Evolutionary conservation across 768 basidiomycete genomes (phyloP), one percentile per base, ranked within the genome.

Genomic region (Leccinum arenicola): DNA sequence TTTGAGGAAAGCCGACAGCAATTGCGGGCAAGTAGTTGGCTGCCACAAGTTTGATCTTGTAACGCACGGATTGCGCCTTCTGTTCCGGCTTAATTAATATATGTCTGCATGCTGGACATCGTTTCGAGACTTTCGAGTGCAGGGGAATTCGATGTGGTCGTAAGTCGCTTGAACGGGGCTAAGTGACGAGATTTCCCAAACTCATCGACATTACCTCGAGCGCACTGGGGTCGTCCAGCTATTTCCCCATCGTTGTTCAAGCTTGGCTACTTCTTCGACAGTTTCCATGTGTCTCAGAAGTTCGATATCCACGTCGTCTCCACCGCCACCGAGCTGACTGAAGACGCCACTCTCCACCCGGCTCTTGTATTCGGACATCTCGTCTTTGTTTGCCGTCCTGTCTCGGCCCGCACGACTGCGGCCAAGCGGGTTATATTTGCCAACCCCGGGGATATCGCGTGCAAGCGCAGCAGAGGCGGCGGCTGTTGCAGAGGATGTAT

Each of bases 41-140:
- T 0, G 96, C 97, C 57, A 96, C 92, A 53, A 98, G 86, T 74
- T 98, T 98, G 75, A 99, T 98, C 76, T 98, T 98, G 81, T 88
- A 98, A 17, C 93, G 85, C 38, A 91, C 89, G 17, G 92, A 94
- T 65, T 94, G 93, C 0, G 95, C 89, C 70, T 99, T 99, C 69
- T 95, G 91, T 72, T 99, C 97, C 4, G 97, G 97, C 71, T 98
- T 97, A 75, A 98, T 97, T 62, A 99, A 84, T 65, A 98, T 97
- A 73, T 98, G 96, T 17, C 91, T 87, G 71, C 97, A 99, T 2
- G 81, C 82, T 14, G 94, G 89, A 76, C 97, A 99, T 4, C 97
- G 92, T 75, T 98, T 98, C 3, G 95, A 94, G 54, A 90, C 85
- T 73, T 98, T 98, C 0, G 94, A 91, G 64, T 91, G 93, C 1